These are phyloP conservation scores for Orbilia blumenaviensis DNA, from an alignment of 2,329 filamentous ascomycete species.

Conservation along the genomic window DNA sequence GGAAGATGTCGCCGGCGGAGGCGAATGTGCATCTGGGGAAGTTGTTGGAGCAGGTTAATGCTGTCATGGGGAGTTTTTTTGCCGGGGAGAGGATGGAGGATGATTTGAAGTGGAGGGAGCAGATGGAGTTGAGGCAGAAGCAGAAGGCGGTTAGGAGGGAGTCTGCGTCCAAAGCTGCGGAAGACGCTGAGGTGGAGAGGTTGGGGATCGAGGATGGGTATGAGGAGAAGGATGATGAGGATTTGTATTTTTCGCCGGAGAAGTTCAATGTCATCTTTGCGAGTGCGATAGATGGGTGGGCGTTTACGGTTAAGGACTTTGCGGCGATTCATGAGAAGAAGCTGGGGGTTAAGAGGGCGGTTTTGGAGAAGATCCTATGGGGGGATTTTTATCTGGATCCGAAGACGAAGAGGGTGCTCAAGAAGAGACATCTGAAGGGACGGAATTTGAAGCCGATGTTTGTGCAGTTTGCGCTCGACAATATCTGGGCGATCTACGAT, in stretches of 20 bases:
- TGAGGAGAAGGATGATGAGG: constrained; percentile 92
- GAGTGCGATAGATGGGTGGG: constrained; percentile 98
- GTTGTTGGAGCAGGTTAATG: constrained; percentile 93
- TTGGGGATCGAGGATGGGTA: constrained; percentile 68
- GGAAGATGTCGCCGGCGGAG: constrained; percentile 90
- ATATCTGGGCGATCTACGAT: constrained; percentile 94
- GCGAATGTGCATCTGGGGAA: constrained; percentile 89
- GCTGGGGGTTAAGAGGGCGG: constrained; percentile 85
- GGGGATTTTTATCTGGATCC: constrained; percentile 96
- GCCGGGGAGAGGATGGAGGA: constrained; percentile 99
- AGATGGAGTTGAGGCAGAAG: constrained; percentile 85
- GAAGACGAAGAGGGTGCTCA: constrained; percentile 93
- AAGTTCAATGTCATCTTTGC: constrained; percentile 99
- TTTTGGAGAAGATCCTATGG: constrained; percentile 94
- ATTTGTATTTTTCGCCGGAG: constrained; percentile 96
- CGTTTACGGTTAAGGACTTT: constrained; percentile 95
- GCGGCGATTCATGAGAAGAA: constrained; percentile 95
- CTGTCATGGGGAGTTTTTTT: constrained; percentile 95
- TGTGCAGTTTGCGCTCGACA: constrained; percentile 93
- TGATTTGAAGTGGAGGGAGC: constrained; percentile 93
- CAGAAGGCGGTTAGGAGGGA: constrained; percentile 60
- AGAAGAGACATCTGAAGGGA: constrained; percentile 90
- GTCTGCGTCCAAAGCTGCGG: constrained; percentile 60
- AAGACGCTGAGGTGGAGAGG: constrained; percentile 68
- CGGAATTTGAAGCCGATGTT: constrained; percentile 94